Base-by-base conservation (phyloP, 208 protist species). In the Acanthamoeba healyi region DNA sequence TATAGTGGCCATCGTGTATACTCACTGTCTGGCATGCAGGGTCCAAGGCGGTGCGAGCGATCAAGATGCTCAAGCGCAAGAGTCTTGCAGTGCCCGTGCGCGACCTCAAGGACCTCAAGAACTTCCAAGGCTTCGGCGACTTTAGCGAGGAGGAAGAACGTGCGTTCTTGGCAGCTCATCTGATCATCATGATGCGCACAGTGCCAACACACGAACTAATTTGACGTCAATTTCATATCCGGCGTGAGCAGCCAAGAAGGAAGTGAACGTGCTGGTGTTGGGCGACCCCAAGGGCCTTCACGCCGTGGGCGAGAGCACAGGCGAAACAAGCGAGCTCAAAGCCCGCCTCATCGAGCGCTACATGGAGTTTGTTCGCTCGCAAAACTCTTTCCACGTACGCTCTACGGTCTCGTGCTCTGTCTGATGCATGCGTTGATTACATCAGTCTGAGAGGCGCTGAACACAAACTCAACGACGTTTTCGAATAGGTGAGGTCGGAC, bases 21-120 rank as follows among this genome's bases (percentile, higher is more conserved):
- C n/a, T n/a, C n/a, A n/a, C 29, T 72, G 10, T 72, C n/a, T 34
- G n/a, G n/a, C n/a, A n/a, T n/a, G n/a, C 44, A 56, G 74, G 26
- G 2, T 49, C 44, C 5, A 49, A 58, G 46, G 74, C 74, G 32
- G 34, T n/a, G 44, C 74, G 74, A 7, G 74, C 74, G 9, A 56
- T 84, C 44, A 84, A 84, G 26, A 84, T 49, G 46, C 74, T 84
- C 42, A 84, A 56, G 46, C 74, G 74, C 12, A 84, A 84, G 46
- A 84, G 74, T 34, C 74, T 84, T 6, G 74, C 74, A 10, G 46
- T 58, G 17, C 74, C 74, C 26, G 46, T 84, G 38, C 38, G 74
- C 3, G 74, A 84, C n/a, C 74, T 84, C 38, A 84, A 84, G 74
- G 74, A 84, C 32, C 44, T 84, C n/a, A 84, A 58, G 46, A 7